phyloP scores from a whole-genome alignment of 108 stramenopile genomes.

The Phaeodactylum tricornutum region DNA sequence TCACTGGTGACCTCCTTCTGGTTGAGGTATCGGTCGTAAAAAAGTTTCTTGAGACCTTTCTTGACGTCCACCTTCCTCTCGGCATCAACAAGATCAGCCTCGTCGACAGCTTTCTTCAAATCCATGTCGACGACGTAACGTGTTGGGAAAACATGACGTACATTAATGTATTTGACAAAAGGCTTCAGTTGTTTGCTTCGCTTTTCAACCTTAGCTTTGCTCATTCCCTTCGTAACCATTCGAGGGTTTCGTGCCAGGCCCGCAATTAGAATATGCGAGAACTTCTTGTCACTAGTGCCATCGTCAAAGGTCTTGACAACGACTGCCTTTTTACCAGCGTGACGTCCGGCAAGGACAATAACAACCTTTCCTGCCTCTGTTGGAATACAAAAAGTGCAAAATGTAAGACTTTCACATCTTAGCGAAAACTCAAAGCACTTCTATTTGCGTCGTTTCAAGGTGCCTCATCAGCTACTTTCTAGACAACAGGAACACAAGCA shows the following conservation, averaged over 20 bases:
- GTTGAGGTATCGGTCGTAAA: constrained; percentile 89
- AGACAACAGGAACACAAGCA: no score
- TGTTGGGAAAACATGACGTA: constrained; percentile 99
- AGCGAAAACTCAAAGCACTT: no score
- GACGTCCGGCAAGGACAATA: constrained; percentile 96
- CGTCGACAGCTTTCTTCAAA: constrained; percentile 91
- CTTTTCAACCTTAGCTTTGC: constrained; percentile 93
- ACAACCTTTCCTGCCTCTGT: constrained; percentile 97
- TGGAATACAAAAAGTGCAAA: constrained; percentile 2
- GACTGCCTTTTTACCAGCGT: constrained; percentile 99
- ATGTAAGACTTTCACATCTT: no score
- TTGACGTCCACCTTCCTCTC: constrained; percentile 75
- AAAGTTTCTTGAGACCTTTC: constrained; percentile 94
- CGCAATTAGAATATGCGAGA: constrained; percentile 95
- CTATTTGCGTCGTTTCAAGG: no score
- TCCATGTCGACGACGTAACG: constrained; percentile 96
- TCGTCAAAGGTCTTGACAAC: constrained; percentile 98
- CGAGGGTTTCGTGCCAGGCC: constrained; percentile 94
- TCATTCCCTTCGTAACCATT: constrained; percentile 96
- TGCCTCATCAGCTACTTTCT: no score
- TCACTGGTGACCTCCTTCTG: constrained; percentile 87
- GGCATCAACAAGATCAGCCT: constrained; percentile 75
- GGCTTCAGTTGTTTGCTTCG: constrained; percentile 94
- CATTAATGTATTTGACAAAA: constrained; percentile 98
- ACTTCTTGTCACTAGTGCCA: constrained; percentile 87